phyloP scores from a whole-genome alignment of 176 grass and related monocot species.

The Cenchrus purpureus region DNA sequence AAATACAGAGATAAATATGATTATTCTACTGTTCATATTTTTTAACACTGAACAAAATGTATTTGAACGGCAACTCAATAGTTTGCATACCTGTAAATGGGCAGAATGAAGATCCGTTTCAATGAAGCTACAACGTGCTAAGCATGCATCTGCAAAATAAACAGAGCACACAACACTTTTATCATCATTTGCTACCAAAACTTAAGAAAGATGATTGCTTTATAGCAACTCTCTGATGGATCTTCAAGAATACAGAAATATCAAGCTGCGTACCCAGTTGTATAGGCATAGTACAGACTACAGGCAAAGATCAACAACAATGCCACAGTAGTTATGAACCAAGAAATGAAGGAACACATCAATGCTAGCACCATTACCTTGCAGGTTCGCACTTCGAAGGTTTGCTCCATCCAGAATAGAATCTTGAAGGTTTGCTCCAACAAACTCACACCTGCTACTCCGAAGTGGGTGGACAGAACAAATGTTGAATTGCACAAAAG shows the following conservation, averaged over 20 bases:
- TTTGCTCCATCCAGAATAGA: constrained; percentile 80
- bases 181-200: constrained; percentile 10
- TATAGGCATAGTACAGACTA: constrained; percentile 18
- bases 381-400: constrained; percentile 93
- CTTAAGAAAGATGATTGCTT: background rate
- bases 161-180: background rate
- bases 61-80: constrained; percentile 24
- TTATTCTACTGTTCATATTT: constrained; percentile 7
- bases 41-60: background rate
- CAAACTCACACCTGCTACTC: constrained; percentile 77
- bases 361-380: constrained; percentile 45
- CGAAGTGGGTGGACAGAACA: constrained; percentile 21
- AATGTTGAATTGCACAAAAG: background rate
- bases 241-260: background rate
- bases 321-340: background rate
- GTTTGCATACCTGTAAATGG: constrained; percentile 80
- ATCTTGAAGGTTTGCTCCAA: constrained; percentile 77
- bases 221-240: constrained; percentile 5
- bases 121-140: constrained; percentile 62
- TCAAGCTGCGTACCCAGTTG: background rate
- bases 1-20: background rate
- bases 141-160: constrained; percentile 76
- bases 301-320: constrained; percentile 10
- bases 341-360: constrained; percentile 10
- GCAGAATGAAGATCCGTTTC: constrained; percentile 83